Base-by-base conservation (phyloP, 371 early-diverging fungal genomes). In the Lichtheimia ramosa region DNA sequence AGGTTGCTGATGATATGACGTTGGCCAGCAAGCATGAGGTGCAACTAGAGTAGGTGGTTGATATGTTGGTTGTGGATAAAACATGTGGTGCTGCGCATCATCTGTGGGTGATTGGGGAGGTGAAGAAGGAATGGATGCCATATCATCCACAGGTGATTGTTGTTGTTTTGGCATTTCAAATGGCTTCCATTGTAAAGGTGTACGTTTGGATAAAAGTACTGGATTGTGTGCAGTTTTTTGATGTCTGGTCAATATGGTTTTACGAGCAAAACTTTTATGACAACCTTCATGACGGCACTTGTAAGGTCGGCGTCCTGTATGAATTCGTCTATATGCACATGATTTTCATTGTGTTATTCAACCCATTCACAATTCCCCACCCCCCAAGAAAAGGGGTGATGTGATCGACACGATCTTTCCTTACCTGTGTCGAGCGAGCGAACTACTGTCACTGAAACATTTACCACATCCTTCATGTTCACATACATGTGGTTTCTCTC, bases 401-500 rank as follows among this genome's bases (percentile, higher is more conserved):
- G 34, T 34, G 34, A 34, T 34, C 34, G 34, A 34, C 34, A 34
- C 6, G 10, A 46, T 46, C 21, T 10, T 46, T 46, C 34, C 21
- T 58, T 68, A 74, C 75, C 75, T 69, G 58, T 79, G 80, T 34
- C 79, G 56, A 13, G 79, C 79, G 20, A 78, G 59, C 1, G 86
- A 84, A 51, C 84, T 83, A 56, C 85, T 85, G 59, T 87, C 88
- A 56, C 85, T 84, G 67, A 87, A 87, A 18, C 80, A 70, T 61
- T 83, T 84, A 8, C 77, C 71, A 59, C 87, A 87, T n/a, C 75
- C 78, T 15, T 71, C 74, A 10, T 77, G 72, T 64, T 87, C 84
- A 61, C 92, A 91, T 27, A 77, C 64, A 63, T 90, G 92, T 16
- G 92, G 92, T 54, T 86, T 73, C 65, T 90, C 92, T n/a, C 92